Base-by-base conservation (phyloP, 164 flowering plant genomes). In the Vitis labrusca region DNA sequence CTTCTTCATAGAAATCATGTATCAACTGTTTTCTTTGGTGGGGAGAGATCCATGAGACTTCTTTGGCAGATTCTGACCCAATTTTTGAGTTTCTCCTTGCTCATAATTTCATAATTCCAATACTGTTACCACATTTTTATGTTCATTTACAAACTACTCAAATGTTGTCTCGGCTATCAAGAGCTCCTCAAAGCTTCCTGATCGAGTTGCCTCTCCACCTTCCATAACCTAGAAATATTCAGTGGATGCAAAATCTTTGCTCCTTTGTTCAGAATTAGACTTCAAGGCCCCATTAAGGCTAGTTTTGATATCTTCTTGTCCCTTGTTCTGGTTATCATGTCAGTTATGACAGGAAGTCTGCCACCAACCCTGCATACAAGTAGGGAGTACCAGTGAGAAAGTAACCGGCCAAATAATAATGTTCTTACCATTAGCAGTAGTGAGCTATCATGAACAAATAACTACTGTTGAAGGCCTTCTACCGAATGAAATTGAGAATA, bases 81-180 rank as follows among this genome's bases (percentile, higher is more conserved):
- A 11, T 1, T 68, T 73, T 61, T 51, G 16, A 44, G 66, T 9
- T 48, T 65, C 70, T 70, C 14, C 69, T 23, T 47, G 52, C 73
- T 65, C 75, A 60, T 55, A 37, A 13, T 48, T 61, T 2, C 64
- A 60, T 58, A 79, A 58, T 44, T 64, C 84, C 16, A 82, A 16
- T 61, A 55, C 77, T 53, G 85, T 77, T 65, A 88, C 64, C 72
- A 88, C 83, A 64, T 85, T 77, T 71, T 77, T 85, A 56, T 91
- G 97, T 65, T 97, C 97, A 81, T 71, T 84, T 60, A 90, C 95
- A 64, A 93, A 95, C 67, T 80, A 85, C 67, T 90, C 89, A 74
- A 93, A 93, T 60, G 90, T 80, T 32, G 85, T 87, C 60, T 95
- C 94, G 10, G 79, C 76, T 47, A 10, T 75, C 68, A 90, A 50